Base-by-base conservation (phyloP, 805 yeast genomes). In the Babjeviella inositovora region DNA sequence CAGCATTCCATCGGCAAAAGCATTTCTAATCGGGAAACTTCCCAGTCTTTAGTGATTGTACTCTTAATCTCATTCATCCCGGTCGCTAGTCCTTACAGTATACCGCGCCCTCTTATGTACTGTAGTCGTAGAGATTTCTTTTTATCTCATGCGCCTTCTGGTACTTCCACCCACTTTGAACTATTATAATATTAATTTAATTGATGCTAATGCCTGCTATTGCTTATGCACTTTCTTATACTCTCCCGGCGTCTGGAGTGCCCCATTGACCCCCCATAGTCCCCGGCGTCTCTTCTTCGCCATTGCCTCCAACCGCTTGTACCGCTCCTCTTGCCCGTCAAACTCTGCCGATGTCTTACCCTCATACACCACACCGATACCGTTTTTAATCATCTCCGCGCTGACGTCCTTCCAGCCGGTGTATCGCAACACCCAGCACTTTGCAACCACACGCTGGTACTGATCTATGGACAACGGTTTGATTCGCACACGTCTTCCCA, bases 291-390 rank as follows among this genome's bases (percentile, higher is more conserved):
- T 47, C 18, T 43, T 37, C 38, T 64, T 69, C 0, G 95, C 87
- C 19, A 45, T 41, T 2, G 41, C 34, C 39, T 87, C 94, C 26
- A 69, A 47, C n/a, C 38, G 39, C 23, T 68, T 47, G 38, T 80
- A 84, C 39, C 52, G 40, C 0, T 34, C 38, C 41, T 81, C 90
- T 27, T 60, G 61, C 1, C 80, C 84, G 33, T 87, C 95, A 45
- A 84, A 87, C 41, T 85, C 92, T 0, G 85, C 90, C 0, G 81
- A 75, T 4, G 51, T 38, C 28, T 72, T 76, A 1, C 82, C 77
- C 41, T 87, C 97, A 38, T 90, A 90, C 0, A 85, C 85, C 0
- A 84, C 67, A 0, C 81, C 96, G 40, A 84, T 53, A 0, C 98
- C 98, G 18, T 62, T 50, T 21, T 67, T 61, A 10, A 90, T 48